Conservation (phyloP, 228 moss, liverwort and hornwort genomes). For the Sphagnum fallax region DNA sequence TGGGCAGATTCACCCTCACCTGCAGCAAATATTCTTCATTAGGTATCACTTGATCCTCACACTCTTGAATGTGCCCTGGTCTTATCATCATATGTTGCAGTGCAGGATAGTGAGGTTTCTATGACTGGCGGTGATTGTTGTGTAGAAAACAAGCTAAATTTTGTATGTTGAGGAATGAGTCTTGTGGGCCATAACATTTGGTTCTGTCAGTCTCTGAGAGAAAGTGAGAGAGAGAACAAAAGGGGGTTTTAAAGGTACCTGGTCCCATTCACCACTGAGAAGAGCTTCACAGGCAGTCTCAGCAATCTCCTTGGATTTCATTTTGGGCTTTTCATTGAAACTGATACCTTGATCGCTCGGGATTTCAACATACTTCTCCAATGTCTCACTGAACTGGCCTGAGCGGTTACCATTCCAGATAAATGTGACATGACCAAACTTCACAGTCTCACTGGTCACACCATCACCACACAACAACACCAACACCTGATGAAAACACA, state of each 20-base stretch:
- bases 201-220: too few species aligned
- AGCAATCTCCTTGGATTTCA: constrained; percentile 71
- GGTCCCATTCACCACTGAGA: constrained; percentile 76
- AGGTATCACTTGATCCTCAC: too few species aligned
- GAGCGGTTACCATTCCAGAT: constrained; percentile 92
- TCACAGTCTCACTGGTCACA: constrained; percentile 72
- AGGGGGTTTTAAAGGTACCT: constrained; percentile 18
- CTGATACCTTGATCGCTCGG: constrained; percentile 73
- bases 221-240: too few species aligned
- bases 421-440: constrained; percentile 85
- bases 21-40: constrained; percentile 6
- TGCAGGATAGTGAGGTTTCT: too few species aligned
- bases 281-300: constrained; percentile 61
- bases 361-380: constrained; percentile 81
- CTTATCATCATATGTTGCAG: too few species aligned
- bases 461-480: background rate
- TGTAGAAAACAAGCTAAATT: too few species aligned
- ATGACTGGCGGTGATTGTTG: too few species aligned
- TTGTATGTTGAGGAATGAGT: too few species aligned
- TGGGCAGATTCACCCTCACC: constrained; percentile 80
- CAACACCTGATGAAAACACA: too few species aligned
- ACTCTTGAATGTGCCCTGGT: too few species aligned
- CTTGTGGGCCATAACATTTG: too few species aligned
- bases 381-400: constrained; percentile 56
- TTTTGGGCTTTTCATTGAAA: constrained; percentile 74